Base-by-base conservation (phyloP, 192 early-diverging fungal genomes). In the Coemansia sp. region DNA sequence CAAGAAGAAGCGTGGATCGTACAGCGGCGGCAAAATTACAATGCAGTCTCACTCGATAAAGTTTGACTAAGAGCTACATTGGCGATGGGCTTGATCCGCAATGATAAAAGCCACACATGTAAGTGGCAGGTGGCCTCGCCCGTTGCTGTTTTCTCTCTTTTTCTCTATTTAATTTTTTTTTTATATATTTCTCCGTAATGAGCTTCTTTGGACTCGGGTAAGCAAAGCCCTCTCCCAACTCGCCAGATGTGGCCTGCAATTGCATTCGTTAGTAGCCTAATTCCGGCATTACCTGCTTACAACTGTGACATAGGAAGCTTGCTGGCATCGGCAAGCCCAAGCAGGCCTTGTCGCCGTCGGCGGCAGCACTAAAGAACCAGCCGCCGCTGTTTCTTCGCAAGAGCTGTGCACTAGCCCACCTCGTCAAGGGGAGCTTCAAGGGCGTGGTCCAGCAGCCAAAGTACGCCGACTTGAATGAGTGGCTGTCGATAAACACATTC, bases 1-100 rank as follows among this genome's bases (percentile, higher is more conserved):
- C 67, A 98, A 98, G 86, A 98, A 98, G 86, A 97, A 97, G 88
- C 86, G 93, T 59, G 95, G 95, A 26, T 90, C 91, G 44, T 98
- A 98, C 87, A 88, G 91, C 63, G 97, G 97, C 33, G 97, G 97
- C 23, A 74, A 84, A 60, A 98, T 98, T 65, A 91, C 92, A 66
- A 88, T 91, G 61, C 84, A 79, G 38, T 92, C 91, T 26, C 89
- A 95, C 75, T 95, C 92, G 6, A 93, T 95, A 84, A 98, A 98
- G 76, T 96, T 98, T 39, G 68, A 68, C 30, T 79, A 9, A 67
- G 57, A 67, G 57, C 26, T 26, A 26, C 26, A 26, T 26, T 26
- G 26, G 26, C 19, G 19, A 30, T 4, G 62, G 4, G 14, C 55
- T 66, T 61, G 49, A 38, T 46, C n/a, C 62, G 39, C 11, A 17